These are phyloP conservation scores for Rhodotorula mucilaginosa DNA, from an alignment of 1,284 basidiomycete species.

Conservation along the genomic window DNA sequence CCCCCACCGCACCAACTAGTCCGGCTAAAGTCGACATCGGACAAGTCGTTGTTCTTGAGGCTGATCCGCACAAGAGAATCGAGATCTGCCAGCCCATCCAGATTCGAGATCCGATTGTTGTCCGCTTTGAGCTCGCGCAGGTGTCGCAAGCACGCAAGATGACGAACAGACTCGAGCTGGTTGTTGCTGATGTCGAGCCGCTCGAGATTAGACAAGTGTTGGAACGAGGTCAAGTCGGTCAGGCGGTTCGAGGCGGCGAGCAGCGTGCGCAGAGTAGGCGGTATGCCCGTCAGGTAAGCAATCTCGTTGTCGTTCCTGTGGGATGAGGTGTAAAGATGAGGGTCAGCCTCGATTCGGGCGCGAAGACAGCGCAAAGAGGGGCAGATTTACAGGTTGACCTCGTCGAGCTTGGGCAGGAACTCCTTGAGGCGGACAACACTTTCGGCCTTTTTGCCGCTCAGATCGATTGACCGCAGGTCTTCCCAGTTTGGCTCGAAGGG, in stretches of 20 bases:
- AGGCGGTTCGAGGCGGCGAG: slow-evolving; percentile 78
- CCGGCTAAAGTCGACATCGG: slow-evolving; percentile 61
- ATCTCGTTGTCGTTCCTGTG: slow-evolving; percentile 70
- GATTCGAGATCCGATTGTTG: slow-evolving; percentile 69
- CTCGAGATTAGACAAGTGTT: slow-evolving; percentile 80
- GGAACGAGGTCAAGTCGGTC: slow-evolving; percentile 82
- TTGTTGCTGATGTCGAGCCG: slow-evolving; percentile 88
- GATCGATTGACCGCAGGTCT: slow-evolving; percentile 68
- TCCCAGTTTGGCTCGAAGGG: slow-evolving; percentile 97
- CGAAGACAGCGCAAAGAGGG: slow-evolving; percentile 19
- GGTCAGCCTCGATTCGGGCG: background rate
- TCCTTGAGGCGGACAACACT: slow-evolving; percentile 90
- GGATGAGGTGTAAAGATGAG: background rate
- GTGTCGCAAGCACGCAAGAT: slow-evolving; percentile 77
- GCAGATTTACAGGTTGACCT: slow-evolving; percentile 68
- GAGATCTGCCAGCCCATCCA: slow-evolving; percentile 76
- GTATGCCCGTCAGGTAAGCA: slow-evolving; percentile 82
- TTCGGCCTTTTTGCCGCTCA: slow-evolving; percentile 75
- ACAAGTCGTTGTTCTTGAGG: slow-evolving; percentile 71
- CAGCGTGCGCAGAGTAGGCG: slow-evolving; percentile 71
- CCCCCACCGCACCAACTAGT: slow-evolving; percentile 65
- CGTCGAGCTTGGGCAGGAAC: slow-evolving; percentile 81
- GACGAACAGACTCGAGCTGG: slow-evolving; percentile 76
- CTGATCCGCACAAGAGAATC: slow-evolving; percentile 79
- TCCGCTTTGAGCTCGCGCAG: slow-evolving; percentile 86